Percentiles rank a stretch among this genome's conserved stretches.
Evolutionary conservation across 805 yeast species (phyloP).

Genomic region (Starmerella riodocensis): DNA sequence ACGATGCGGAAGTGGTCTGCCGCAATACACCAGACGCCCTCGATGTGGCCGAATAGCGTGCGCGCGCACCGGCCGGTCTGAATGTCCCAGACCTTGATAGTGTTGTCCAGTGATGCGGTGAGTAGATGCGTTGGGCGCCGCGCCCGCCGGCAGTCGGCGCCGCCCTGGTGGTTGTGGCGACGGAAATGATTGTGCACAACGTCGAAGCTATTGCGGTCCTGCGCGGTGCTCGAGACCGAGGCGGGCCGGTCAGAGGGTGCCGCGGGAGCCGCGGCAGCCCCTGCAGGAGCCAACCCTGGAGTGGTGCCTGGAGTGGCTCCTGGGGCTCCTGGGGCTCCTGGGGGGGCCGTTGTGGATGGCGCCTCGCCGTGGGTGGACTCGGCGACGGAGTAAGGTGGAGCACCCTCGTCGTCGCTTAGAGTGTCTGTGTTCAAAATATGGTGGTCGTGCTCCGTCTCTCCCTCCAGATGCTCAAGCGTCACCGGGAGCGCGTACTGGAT

Average conservation of each 20-base stretch:
- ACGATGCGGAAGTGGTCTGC: conserved; percentile 92
- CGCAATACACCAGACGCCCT: conserved; percentile 94
- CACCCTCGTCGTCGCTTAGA: conserved; percentile 1
- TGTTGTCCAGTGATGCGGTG: conserved; percentile 81
- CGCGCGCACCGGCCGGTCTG: conserved; percentile 75
- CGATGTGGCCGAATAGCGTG: conserved; percentile 95
- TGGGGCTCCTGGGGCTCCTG: background rate
- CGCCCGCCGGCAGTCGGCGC: conserved; percentile 18
- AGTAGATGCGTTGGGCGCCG: conserved; percentile 63
- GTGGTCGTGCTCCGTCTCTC: conserved; percentile 28
- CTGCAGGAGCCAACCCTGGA: background rate
- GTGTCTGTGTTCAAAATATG: conserved; percentile 5
- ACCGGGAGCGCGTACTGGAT: conserved; percentile 87
- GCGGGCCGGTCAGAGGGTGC: background rate
- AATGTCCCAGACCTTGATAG: conserved; percentile 87
- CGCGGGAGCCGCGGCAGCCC: background rate
- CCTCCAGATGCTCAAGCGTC: conserved; percentile 53
- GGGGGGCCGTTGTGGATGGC: background rate
- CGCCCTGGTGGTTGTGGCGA: background rate
- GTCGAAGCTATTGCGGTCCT: background rate
- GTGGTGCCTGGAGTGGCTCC: background rate
- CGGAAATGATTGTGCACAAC: conserved; percentile 6
- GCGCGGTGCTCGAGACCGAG: background rate
- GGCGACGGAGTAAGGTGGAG: background rate
- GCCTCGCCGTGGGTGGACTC: background rate